Evolutionary conservation across 352 stramenopile species (phyloP), one percentile per base, ranked within the genome.

Genomic region (Plasmopara halstedii): DNA sequence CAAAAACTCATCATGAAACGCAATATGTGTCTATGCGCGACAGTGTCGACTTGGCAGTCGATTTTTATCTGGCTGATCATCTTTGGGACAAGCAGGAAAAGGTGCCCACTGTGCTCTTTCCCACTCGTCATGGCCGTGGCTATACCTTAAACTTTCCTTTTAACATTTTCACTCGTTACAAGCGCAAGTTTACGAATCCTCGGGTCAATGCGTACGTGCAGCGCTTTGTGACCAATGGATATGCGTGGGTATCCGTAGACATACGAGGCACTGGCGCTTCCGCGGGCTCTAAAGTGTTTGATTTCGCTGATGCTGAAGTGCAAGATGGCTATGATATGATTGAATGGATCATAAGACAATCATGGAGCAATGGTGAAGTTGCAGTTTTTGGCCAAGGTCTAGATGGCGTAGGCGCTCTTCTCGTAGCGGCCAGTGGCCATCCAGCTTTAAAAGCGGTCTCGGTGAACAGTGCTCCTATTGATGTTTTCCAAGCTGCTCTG

Each of bases 61-160:
- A 91, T 49, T 67, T 70, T 38, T 91, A 88, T 52, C 22, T 87
- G 39, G 63, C 76, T 26, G 58, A 88, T 27, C 82, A 83, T 57
- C 58, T 88, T 31, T 70, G 62, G 58, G 50, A 77, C 5, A 65
- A 70, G 19, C 56, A 83, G 38, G 50, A 86, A 29, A 65, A 76
- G 42, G 73, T 85, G 19, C 76, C 80, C 5, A 76, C 77, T 15
- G 55, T 91, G 23, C 22, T 91, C 32, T 80, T 84, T 61, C 67
- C 73, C 22, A 91, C 80, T 20, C 80, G 80, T 41, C 80, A 91
- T 50, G 75, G 80, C 35, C 80, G 80, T 21, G 80, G 80, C 17
- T 91, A 91, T 67, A 67, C 72, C 11, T 35, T 91, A 17, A 65
- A 88, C 53, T 91, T 91, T 47, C 80, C 79, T 15, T 85, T 91